Conservation (phyloP, 768 basidiomycete species). For the Trametes meyenii region DNA sequence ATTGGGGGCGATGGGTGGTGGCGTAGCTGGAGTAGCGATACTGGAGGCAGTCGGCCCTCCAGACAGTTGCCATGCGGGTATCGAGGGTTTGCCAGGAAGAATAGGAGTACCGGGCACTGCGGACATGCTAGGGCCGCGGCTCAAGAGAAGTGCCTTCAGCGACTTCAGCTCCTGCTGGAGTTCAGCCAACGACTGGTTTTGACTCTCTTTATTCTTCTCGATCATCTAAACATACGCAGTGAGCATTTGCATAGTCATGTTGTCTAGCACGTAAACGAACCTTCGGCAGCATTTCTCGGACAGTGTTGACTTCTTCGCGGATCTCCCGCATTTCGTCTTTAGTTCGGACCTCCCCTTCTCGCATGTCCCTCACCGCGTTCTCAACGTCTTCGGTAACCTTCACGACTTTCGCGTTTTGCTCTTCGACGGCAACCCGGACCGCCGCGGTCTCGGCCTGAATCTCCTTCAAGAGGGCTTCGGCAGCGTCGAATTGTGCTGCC, state of each 20-base stretch:
- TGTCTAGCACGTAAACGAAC: constrained; percentile 45
- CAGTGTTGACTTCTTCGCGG: constrained; percentile 85
- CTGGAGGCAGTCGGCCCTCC: constrained; percentile 26
- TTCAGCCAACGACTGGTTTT: constrained; percentile 80
- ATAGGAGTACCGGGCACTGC: constrained; percentile 53
- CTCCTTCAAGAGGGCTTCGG: constrained; percentile 77
- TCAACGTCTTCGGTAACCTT: constrained; percentile 74
- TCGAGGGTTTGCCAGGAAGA: constrained; percentile 63
- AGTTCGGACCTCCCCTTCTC: constrained; percentile 74
- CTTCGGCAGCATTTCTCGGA: constrained; percentile 92
- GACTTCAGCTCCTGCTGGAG: constrained; percentile 95
- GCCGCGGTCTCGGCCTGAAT: constrained; percentile 78
- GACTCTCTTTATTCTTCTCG: constrained; percentile 87
- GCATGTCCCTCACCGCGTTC: constrained; percentile 71
- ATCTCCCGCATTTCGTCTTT: constrained; percentile 91
- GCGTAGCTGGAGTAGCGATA: constrained; percentile 11
- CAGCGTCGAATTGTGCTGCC: constrained; percentile 87
- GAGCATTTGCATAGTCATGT: constrained; percentile 6
- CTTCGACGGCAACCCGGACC: constrained; percentile 72
- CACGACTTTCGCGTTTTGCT: constrained; percentile 74
- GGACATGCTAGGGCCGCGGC: constrained; percentile 58
- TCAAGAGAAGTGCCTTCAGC: constrained; percentile 84
- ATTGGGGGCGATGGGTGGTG: constrained; percentile 20
- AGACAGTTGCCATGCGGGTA: constrained; percentile 91
- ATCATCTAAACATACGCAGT: constrained; percentile 71